These are phyloP conservation scores for Acorus calamus DNA, from an alignment of 106 monocot species.

Conservation along the genomic window DNA sequence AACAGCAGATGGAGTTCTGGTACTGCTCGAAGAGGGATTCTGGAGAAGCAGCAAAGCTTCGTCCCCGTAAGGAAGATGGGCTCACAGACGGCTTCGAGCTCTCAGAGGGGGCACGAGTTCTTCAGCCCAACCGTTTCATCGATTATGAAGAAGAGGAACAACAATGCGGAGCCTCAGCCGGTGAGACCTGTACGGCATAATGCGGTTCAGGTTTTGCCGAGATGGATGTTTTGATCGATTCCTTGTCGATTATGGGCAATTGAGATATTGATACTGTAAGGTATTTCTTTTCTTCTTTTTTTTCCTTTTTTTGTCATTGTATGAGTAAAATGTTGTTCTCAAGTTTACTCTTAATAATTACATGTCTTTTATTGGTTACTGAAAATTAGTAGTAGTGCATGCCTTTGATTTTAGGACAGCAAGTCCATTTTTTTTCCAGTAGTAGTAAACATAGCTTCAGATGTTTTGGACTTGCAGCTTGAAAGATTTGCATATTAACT, in stretches of 20 bases:
- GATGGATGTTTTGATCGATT: slow-evolving; percentile 45
- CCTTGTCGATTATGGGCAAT: not conserved
- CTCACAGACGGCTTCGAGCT: slow-evolving; percentile 33
- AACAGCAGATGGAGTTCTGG: slow-evolving; percentile 45
- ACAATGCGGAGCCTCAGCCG: slow-evolving; percentile 21
- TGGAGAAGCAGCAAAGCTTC: slow-evolving; percentile 49
- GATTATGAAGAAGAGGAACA: slow-evolving; percentile 77
- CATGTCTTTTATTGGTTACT: too few relatives aligned
- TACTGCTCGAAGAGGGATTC: slow-evolving; percentile 13
- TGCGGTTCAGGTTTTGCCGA: slow-evolving; percentile 38
- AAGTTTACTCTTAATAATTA: too few relatives aligned
- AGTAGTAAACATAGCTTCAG: too few relatives aligned
- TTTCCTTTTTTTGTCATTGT: slow-evolving; percentile 5
- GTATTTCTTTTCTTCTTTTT: not conserved
- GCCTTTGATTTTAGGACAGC: too few relatives aligned
- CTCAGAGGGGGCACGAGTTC: slow-evolving; percentile 72
- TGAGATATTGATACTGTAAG: not conserved
- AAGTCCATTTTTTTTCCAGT: too few relatives aligned
- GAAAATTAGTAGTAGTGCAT: too few relatives aligned
- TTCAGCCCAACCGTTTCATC: slow-evolving; percentile 85
- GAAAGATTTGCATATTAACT: too few relatives aligned
- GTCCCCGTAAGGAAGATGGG: slow-evolving; percentile 36
- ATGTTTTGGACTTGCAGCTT: too few relatives aligned
- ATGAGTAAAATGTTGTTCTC: slow-evolving; percentile 16
- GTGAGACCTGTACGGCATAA: slow-evolving; percentile 22